These are phyloP conservation scores for Acorus calamus DNA, from an alignment of 106 monocot genomes.

Conservation along the genomic window DNA sequence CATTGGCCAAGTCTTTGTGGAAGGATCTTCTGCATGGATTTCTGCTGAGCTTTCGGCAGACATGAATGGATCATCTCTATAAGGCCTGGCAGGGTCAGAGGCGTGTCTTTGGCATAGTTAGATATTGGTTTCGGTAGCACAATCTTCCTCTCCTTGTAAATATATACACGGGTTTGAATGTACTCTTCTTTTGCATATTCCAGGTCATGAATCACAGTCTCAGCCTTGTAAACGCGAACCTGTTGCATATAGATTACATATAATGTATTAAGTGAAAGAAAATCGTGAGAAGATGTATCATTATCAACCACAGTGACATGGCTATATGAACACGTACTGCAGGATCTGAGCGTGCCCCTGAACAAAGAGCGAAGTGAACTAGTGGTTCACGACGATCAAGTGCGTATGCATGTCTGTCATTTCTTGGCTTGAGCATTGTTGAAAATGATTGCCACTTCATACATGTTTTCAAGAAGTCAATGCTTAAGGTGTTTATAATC, in stretches of 20 bases:
- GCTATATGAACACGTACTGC: constrained; percentile 20
- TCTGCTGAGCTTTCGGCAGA: constrained; percentile 37
- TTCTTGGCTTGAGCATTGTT: constrained; percentile 23
- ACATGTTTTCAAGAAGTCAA: too few relatives aligned
- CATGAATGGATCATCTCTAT: constrained; percentile 31
- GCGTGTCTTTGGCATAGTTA: constrained; percentile 56
- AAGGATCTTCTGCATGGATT: constrained; percentile 16
- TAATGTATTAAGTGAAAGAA: too few relatives aligned
- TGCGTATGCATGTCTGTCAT: constrained; percentile 44
- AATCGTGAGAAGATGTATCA: too few relatives aligned
- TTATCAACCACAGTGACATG: neutral
- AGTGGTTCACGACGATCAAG: constrained; percentile 54
- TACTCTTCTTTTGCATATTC: constrained; percentile 55
- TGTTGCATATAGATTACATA: constrained; percentile 2
- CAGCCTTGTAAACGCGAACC: constrained; percentile 56
- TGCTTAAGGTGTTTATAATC: too few relatives aligned
- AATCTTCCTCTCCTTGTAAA: constrained; percentile 36
- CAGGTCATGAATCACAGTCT: constrained; percentile 37
- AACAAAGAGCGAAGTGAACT: constrained; percentile 72
- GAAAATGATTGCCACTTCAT: constrained; percentile 35
- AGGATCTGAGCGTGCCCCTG: constrained; percentile 74
- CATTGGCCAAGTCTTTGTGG: constrained; percentile 27
- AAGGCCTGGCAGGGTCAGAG: constrained; percentile 36
- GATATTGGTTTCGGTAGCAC: constrained; percentile 47
- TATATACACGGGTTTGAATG: constrained; percentile 33